Evolutionary conservation across 768 basidiomycete genomes (phyloP).

Genomic region (Gyrodon lividus): DNA sequence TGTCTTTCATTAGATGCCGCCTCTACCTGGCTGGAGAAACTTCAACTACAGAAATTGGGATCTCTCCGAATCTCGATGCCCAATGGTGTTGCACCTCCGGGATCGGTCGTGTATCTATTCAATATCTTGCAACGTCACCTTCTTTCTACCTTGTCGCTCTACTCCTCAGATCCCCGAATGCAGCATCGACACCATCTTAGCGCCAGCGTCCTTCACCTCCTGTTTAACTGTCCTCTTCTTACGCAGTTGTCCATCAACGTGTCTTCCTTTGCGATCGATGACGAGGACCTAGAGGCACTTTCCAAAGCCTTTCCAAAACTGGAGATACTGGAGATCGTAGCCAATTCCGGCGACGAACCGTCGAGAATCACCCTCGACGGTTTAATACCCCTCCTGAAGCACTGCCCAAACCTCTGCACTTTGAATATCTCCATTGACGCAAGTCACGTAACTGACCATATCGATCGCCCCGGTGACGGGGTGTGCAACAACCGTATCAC

Average conservation of each 20-base stretch:
- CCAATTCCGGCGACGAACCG: not conserved
- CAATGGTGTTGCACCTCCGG: too few species aligned
- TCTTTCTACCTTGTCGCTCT: too few species aligned
- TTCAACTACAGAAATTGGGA: too few species aligned
- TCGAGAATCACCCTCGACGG: not conserved
- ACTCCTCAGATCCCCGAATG: too few species aligned
- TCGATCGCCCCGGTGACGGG: not conserved
- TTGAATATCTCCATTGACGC: not conserved
- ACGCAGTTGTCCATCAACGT: not conserved
- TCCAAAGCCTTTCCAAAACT: not conserved
- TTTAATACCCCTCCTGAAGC: not conserved
- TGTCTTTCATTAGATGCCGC: too few species aligned
- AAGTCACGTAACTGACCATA: not conserved
- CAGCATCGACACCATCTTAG: not conserved
- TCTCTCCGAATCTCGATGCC: too few species aligned
- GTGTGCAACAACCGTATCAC: not conserved
- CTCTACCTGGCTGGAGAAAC: too few species aligned
- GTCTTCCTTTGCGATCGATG: not conserved
- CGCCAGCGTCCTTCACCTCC: not conserved
- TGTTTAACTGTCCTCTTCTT: not conserved
- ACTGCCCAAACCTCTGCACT: not conserved
- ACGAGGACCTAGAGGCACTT: not conserved
- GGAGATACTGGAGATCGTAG: not conserved
- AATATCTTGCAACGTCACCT: too few species aligned
- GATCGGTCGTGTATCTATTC: too few species aligned